These are phyloP conservation scores for Monosporozyma siamensis DNA, from an alignment of 805 yeast genomes.

Conservation along the genomic window DNA sequence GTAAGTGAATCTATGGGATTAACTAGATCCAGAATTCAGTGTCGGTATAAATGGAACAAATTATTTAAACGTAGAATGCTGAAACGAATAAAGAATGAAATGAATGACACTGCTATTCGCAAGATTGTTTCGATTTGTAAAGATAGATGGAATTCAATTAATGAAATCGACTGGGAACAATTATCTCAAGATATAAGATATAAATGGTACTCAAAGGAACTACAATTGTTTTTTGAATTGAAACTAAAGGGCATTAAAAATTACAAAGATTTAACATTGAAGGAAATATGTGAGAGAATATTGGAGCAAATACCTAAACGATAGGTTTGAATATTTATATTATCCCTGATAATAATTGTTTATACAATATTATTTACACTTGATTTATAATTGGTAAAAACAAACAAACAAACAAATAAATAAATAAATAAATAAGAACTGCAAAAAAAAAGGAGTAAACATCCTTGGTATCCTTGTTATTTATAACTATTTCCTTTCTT, in stretches of 20 bases:
- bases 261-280: constrained; percentile 31
- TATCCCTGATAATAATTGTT: background rate
- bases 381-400: too few relatives aligned
- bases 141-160: constrained; percentile 33
- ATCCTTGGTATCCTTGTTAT: too few relatives aligned
- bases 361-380: background rate
- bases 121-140: constrained; percentile 38
- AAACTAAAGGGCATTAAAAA: constrained; percentile 45
- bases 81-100: constrained; percentile 10
- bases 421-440: too few relatives aligned
- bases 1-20: constrained; percentile 83
- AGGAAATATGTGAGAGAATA: constrained; percentile 21
- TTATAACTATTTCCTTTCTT: background rate
- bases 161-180: constrained; percentile 44
- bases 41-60: constrained; percentile 88
- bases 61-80: constrained; percentile 39
- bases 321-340: constrained; percentile 27
- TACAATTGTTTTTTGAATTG: constrained; percentile 49
- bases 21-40: constrained; percentile 75
- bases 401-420: too few relatives aligned
- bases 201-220: constrained; percentile 51
- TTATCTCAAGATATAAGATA: constrained; percentile 38
- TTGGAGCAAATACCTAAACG: constrained; percentile 30
- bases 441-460: too few relatives aligned
- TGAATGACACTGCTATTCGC: constrained; percentile 35